phyloP scores from a whole-genome alignment of 768 basidiomycete genomes.

The Holtermannia corniformis region DNA sequence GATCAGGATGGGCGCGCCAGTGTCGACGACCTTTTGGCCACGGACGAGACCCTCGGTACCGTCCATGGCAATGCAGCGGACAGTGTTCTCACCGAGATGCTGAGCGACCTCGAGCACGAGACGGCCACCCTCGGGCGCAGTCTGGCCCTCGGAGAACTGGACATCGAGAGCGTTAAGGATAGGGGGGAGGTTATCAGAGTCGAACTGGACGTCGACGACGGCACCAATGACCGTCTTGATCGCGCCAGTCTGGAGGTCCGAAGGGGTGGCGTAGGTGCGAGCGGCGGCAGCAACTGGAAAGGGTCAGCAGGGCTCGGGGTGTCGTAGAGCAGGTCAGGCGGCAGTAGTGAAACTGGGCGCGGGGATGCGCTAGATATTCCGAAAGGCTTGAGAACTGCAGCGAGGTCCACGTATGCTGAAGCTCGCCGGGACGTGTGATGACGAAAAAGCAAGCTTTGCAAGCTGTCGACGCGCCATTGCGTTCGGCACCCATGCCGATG shows the following conservation, averaged over 20 bases:
- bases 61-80: constrained; percentile 99
- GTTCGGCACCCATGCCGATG: too few species aligned
- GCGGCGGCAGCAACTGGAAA: constrained; percentile 28
- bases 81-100: constrained; percentile 97
- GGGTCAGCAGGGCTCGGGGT: background rate
- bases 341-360: background rate
- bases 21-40: constrained; percentile 94
- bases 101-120: constrained; percentile 98
- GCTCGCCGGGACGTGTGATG: too few species aligned
- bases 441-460: too few species aligned
- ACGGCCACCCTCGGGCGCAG: constrained; percentile 78
- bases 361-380: background rate
- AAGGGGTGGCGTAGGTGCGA: constrained; percentile 86
- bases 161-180: constrained; percentile 99
- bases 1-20: constrained; percentile 89
- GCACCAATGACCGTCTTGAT: constrained; percentile 99
- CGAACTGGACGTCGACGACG: constrained; percentile 99
- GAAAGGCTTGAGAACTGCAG: background rate
- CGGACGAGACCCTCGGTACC: constrained; percentile 99
- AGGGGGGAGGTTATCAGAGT: constrained; percentile 84
- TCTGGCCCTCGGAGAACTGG: constrained; percentile 45
- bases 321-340: background rate
- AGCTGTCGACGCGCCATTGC: too few species aligned
- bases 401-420: background rate
- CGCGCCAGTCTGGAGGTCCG: constrained; percentile 59